Evolutionary conservation across 2,329 filamentous ascomycete species (phyloP).

Genomic region (Sarocladium brachiariae): DNA sequence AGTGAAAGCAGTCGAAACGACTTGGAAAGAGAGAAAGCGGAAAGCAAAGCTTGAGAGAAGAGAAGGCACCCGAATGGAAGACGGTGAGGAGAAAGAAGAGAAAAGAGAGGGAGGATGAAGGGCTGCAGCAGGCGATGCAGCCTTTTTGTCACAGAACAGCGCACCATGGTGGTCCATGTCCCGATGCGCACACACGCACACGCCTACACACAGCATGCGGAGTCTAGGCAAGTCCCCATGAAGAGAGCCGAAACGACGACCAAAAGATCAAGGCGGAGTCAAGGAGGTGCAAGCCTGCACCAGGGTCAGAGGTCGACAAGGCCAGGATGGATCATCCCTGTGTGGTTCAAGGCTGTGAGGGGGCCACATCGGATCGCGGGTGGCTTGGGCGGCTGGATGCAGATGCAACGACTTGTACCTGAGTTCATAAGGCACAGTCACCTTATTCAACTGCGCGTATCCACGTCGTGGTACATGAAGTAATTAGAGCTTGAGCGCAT

Average conservation of each 20-base stretch:
- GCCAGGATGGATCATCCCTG: constrained; percentile 3
- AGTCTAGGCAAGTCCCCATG: not conserved
- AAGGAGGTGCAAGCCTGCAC: not conserved
- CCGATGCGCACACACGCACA: too few relatives aligned
- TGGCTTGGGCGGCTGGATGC: constrained; percentile 4
- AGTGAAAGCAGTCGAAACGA: constrained; percentile 11
- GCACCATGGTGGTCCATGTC: not conserved
- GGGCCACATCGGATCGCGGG: constrained; percentile 7
- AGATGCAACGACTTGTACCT: not conserved
- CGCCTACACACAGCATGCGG: too few relatives aligned
- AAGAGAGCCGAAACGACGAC: constrained; percentile 7
- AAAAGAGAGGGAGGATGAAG: constrained; percentile 8
- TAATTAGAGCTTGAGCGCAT: too few relatives aligned
- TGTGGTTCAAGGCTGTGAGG: not conserved
- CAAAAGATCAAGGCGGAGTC: constrained; percentile 6
- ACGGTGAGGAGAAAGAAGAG: constrained; percentile 10
- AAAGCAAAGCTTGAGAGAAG: constrained; percentile 10
- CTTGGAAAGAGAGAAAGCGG: constrained; percentile 12
- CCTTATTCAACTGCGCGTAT: too few relatives aligned
- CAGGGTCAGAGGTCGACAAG: not conserved
- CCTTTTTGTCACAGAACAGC: not conserved
- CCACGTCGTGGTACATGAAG: too few relatives aligned
- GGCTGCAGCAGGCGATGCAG: constrained; percentile 7
- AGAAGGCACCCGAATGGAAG: constrained; percentile 10
- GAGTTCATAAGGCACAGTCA: too few relatives aligned